Conservation (phyloP, 257 asterid species). For the Parsonsia alboflavescens region DNA sequence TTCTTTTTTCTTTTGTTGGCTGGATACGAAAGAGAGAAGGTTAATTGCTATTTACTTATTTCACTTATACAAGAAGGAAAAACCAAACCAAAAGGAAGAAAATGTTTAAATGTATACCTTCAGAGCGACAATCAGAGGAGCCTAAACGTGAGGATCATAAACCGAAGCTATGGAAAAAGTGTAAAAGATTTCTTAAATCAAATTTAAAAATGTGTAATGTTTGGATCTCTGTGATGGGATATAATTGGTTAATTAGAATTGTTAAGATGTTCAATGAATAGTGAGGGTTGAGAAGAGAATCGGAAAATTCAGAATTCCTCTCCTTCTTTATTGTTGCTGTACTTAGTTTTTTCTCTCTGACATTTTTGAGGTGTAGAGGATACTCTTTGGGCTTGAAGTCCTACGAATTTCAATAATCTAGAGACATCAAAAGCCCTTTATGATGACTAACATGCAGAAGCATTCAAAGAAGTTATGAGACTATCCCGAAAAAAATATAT, state of each 20-base stretch:
- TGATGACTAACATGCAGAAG: conserved; percentile 48
- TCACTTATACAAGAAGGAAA: no score
- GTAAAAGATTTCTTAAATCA: no score
- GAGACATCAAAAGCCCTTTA: conserved; percentile 37
- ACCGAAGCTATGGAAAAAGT: no score
- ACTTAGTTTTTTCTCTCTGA: conserved; percentile 4
- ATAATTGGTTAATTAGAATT: not conserved
- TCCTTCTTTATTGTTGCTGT: not conserved
- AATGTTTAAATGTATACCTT: no score
- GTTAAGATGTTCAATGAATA: not conserved
- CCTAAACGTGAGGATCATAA: no score
- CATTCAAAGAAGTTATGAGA: conserved; percentile 48
- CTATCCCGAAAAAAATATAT: conserved; percentile 44
- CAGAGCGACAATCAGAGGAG: no score
- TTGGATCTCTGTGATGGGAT: not conserved
- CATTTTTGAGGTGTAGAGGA: conserved; percentile 49
- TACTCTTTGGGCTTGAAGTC: conserved; percentile 80
- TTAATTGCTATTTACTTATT: no score
- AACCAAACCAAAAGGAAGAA: no score
- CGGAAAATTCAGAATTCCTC: not conserved
- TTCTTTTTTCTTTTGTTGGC: no score
- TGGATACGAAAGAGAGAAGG: no score
- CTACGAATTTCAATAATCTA: conserved; percentile 51
- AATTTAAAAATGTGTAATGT: no score
- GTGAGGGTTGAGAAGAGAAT: not conserved